Evolutionary conservation across 176 grass and related monocot genomes (phyloP), one percentile per base, ranked within the genome.

Genomic region (Carex cristatella): DNA sequence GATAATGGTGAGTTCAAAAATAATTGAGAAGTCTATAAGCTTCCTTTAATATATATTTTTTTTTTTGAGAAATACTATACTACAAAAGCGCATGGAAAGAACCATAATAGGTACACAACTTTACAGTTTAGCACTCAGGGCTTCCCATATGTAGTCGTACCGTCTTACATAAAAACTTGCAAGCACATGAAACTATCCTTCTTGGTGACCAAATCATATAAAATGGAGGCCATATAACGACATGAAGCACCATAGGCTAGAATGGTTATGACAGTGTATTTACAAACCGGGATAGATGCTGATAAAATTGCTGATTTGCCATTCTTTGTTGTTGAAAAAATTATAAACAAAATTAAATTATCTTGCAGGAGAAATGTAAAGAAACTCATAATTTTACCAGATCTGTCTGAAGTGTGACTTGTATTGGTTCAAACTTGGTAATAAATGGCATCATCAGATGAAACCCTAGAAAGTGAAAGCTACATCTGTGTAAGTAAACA

Each of bases 361-460:
- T 76, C 27, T 55, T 14, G 2, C 6, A 61, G 19, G 61, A 87
- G 71, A 85, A 51, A 69, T 54, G 30, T 10, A 15, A 78, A 86
- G 77, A 44, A 57, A 57, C 53, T 57, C 27, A 10, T 58, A 58
- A 80, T 72, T 94, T 76, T 83, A 89, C 97, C 93, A 89, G 88
- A 57, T 99, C 97, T 82, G 91, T 99, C 81, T 99, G 97, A 88
- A 99, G 91, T 31, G 97, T 99, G 76, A 99, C 97, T 81, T 96
- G 97, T 91, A 99, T 99, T 58, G 93, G 81, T 83, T 99, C 97
- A 80, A 91, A 99, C 55, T 96, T 90, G 55, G 97, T 99, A 35
- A 99, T 84, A 84, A 90, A 83, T 82, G 97, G 97, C 7, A 99
- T 77, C 88, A 95, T 99, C 85, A 94, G 62, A 87, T 99, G 97